Conservation (phyloP, 2,329 filamentous ascomycete species). For the Amphichorda felina region DNA sequence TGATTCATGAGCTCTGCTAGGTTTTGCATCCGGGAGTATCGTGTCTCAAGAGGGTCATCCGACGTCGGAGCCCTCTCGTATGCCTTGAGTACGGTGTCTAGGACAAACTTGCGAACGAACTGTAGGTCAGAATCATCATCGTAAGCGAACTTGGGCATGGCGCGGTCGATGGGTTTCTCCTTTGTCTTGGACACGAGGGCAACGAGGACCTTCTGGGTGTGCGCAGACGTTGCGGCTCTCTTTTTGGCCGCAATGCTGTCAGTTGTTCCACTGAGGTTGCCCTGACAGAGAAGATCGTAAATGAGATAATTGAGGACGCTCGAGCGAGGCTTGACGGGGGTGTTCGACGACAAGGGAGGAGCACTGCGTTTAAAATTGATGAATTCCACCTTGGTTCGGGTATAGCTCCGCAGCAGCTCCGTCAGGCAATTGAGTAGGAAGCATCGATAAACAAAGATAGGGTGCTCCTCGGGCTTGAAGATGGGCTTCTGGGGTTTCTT, state of each 20-base stretch:
- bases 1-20: slow-evolving; percentile 87
- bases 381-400: slow-evolving; percentile 91
- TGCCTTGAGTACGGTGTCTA: slow-evolving; percentile 84
- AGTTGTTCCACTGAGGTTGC: slow-evolving; percentile 53
- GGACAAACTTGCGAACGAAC: slow-evolving; percentile 87
- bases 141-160: slow-evolving; percentile 43
- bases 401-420: slow-evolving; percentile 85
- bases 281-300: slow-evolving; percentile 56
- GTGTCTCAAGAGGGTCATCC: slow-evolving; percentile 67
- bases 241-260: slow-evolving; percentile 76
- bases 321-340: slow-evolving; percentile 87
- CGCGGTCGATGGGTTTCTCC: slow-evolving; percentile 52
- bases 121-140: slow-evolving; percentile 76
- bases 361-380: slow-evolving; percentile 97
- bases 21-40: slow-evolving; percentile 79
- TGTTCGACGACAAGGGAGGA: slow-evolving; percentile 69
- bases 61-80: slow-evolving; percentile 81
- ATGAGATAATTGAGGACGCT: slow-evolving; percentile 90
- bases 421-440: slow-evolving; percentile 87
- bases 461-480: slow-evolving; percentile 88
- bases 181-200: slow-evolving; percentile 80
- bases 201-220: slow-evolving; percentile 77
- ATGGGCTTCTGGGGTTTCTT: slow-evolving; percentile 58
- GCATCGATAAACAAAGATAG: slow-evolving; percentile 92
- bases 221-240: slow-evolving; percentile 69